Base-by-base conservation (phyloP, 768 basidiomycete species). In the Rhodotorula toruloides region DNA sequence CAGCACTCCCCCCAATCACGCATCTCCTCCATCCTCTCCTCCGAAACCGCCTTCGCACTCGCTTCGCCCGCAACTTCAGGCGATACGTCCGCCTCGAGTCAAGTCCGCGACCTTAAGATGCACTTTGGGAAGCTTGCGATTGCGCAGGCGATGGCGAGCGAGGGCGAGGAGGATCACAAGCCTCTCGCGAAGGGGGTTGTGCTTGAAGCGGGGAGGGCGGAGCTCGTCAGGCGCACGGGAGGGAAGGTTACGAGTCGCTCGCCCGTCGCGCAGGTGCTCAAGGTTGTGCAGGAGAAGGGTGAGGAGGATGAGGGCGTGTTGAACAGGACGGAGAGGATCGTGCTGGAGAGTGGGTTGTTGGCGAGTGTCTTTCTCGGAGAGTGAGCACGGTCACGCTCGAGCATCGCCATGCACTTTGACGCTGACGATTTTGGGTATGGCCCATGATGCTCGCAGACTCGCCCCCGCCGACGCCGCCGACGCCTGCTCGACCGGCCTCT, bases 401-500 rank as follows among this genome's bases (percentile, higher is more conserved):
- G 44, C 44, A 48, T 13, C 27, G 14, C 7, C 29, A 5, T 55
- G 4, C 13, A 10, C 48, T 12, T 19, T 17, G 16, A 7, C 11
- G 14, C 6, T 19, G 6, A 16, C 40, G 40, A 22, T 14, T 22
- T 36, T 10, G 37, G 37, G 21, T 13, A n/a, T n/a, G n/a, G n/a
- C n/a, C n/a, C n/a, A n/a, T n/a, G 19, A 7, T 25, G 16, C 27
- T 31, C 39, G 16, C 58, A 69, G 68, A 8, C 29, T 61, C 27
- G 58, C 62, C 21, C 58, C 58, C 0, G 11, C n/a, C 27, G 62
- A 63, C 21, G 54, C 54, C 29, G n/a, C 68, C 42, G 63, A 64
- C 55, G 63, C 68, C 3, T 61, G 63, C 60, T 53, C 58, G 12
- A 61, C 68, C 1, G 7, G n/a, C 29, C 49, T 69, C 6, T 54